These are phyloP conservation scores for Pseudogymnoascus sp. DNA, from an alignment of 2,329 filamentous ascomycete species.

Conservation along the genomic window DNA sequence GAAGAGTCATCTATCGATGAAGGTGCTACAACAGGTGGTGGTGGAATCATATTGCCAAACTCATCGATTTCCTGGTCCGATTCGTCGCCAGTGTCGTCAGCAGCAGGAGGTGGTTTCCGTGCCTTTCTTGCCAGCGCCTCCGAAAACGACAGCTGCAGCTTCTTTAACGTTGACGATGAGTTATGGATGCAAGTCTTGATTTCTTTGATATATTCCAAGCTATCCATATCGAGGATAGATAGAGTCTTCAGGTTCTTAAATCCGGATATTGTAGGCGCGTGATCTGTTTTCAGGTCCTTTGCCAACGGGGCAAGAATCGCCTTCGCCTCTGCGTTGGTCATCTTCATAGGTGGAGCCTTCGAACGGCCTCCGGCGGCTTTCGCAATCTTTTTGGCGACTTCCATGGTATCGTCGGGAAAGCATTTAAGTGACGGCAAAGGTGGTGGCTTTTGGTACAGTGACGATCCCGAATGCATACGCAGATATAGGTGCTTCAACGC, in stretches of 20 bases:
- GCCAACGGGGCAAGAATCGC: not conserved
- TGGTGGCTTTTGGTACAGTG: conserved; percentile 45
- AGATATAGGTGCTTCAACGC: conserved; percentile 48
- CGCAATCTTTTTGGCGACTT: not conserved
- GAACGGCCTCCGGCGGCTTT: not conserved
- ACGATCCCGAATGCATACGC: conserved; percentile 50
- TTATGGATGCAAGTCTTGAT: conserved; percentile 48
- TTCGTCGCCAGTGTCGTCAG: conserved; percentile 37
- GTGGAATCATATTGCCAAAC: conserved; percentile 36
- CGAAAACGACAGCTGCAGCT: conserved; percentile 53
- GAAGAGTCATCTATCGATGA: conserved; percentile 31
- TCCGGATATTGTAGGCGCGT: conserved; percentile 47
- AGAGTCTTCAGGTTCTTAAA: conserved; percentile 49
- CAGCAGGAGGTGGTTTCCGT: conserved; percentile 35
- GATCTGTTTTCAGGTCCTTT: conserved; percentile 12
- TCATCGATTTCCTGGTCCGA: conserved; percentile 48
- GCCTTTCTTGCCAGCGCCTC: conserved; percentile 41
- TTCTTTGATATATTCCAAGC: conserved; percentile 47
- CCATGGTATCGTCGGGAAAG: not conserved
- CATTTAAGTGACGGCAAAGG: conserved; percentile 29
- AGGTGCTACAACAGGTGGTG: conserved; percentile 25
- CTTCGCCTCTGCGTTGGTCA: not conserved
- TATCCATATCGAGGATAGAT: conserved; percentile 53
- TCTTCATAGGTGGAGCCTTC: not conserved
- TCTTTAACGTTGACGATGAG: conserved; percentile 46